Conservation (phyloP, 1,139 yeast genomes). For the Zygosaccharomyces pseudobailii region DNA sequence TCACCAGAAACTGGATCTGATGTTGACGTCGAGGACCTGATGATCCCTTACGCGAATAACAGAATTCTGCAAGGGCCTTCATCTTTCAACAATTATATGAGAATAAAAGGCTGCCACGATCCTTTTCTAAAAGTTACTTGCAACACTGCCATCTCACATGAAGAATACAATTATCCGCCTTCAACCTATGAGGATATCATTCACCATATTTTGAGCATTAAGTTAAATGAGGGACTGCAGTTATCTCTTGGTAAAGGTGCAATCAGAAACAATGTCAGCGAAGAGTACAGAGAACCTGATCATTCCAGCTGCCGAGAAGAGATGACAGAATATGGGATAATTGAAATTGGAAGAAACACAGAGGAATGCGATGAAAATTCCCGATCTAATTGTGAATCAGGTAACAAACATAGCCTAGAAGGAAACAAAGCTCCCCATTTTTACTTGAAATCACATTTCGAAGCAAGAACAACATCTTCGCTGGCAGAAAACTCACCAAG, state of each 20-base stretch:
- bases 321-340: background rate
- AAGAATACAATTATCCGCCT: background rate
- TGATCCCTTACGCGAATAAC: background rate
- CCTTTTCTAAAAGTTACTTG: background rate
- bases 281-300: background rate
- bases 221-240: background rate
- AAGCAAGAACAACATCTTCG: background rate
- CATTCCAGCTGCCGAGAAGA: background rate
- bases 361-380: background rate
- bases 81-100: background rate
- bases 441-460: background rate
- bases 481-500: background rate
- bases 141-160: background rate
- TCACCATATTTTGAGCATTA: background rate
- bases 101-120: background rate
- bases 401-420: background rate
- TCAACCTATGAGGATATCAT: background rate
- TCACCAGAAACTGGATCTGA: too few relatives aligned
- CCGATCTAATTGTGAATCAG: background rate
- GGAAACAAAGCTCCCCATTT: background rate
- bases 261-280: background rate
- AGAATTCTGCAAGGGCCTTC: background rate
- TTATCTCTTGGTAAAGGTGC: background rate
- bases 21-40: background rate
- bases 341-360: too few relatives aligned